Conservation (phyloP, 2,329 filamentous ascomycete genomes). For the Xylariomycetidae sp. region DNA sequence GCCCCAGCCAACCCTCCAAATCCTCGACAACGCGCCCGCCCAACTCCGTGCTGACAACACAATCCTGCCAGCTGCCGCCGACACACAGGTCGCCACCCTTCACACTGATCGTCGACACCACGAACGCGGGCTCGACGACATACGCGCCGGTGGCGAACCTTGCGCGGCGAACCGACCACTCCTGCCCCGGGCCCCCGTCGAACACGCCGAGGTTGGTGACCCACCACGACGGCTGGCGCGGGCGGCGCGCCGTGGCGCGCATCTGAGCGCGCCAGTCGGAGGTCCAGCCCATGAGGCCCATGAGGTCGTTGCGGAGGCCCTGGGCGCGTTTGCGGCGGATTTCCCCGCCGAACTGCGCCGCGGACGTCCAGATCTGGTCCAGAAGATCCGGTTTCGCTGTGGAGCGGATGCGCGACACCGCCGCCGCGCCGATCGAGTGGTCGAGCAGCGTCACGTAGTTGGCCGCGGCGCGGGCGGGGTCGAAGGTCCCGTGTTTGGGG, state of each 20-base stretch:
- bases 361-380: slow-evolving; percentile 11
- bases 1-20: slow-evolving; percentile 15
- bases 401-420: slow-evolving; percentile 10
- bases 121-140: slow-evolving; percentile 10
- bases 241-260: slow-evolving; percentile 20
- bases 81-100: slow-evolving; percentile 12
- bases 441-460: slow-evolving; percentile 15
- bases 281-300: slow-evolving; percentile 28
- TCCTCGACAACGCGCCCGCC: slow-evolving; percentile 15
- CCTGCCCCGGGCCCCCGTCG: slow-evolving; percentile 12
- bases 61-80: slow-evolving; percentile 13
- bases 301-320: slow-evolving; percentile 26
- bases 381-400: slow-evolving; percentile 6
- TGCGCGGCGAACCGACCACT: slow-evolving; percentile 14
- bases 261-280: slow-evolving; percentile 27
- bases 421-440: slow-evolving; percentile 10
- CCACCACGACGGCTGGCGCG: slow-evolving; percentile 27
- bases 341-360: slow-evolving; percentile 22
- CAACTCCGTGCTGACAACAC: slow-evolving; percentile 10
- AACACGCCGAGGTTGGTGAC: slow-evolving; percentile 30
- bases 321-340: slow-evolving; percentile 21
- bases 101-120: slow-evolving; percentile 11
- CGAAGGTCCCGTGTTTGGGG: slow-evolving; percentile 3
- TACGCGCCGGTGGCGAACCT: slow-evolving; percentile 16
- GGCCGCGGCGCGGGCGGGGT: slow-evolving; percentile 6